These are phyloP conservation scores for Geotrichum fermentans DNA, from an alignment of 1,139 yeast genomes.

Conservation along the genomic window DNA sequence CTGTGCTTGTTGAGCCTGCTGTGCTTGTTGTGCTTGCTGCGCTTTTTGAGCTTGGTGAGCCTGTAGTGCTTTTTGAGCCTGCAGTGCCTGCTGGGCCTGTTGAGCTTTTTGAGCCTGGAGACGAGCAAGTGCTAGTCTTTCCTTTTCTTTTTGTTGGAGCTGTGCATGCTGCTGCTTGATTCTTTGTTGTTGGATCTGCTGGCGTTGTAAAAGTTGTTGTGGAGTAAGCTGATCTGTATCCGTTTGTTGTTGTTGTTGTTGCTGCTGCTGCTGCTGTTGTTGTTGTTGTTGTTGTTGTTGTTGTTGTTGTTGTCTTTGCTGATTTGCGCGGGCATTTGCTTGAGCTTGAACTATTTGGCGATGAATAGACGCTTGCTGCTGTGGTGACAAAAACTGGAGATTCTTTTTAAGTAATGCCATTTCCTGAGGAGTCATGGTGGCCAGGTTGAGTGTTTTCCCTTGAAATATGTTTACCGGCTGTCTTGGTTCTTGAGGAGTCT, in stretches of 20 bases:
- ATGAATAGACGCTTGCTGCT: conserved; percentile 16
- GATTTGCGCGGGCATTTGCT: not conserved
- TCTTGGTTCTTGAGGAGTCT: not conserved
- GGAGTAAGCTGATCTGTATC: conserved; percentile 2
- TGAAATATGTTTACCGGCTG: not conserved
- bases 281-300: conserved; percentile 1
- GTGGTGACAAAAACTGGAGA: conserved; percentile 14
- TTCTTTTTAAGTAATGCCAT: conserved; percentile 13
- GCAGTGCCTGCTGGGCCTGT: not conserved
- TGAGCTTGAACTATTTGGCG: conserved; percentile 13
- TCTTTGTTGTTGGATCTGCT: conserved; percentile 11
- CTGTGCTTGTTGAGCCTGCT: conserved; percentile 14
- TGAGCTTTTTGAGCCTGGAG: conserved; percentile 1
- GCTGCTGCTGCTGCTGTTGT: conserved; percentile 5
- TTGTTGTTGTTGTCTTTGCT: conserved; percentile 2
- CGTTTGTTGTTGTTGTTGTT: not conserved
- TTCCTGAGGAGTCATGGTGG: conserved; percentile 14
- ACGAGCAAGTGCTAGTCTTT: conserved; percentile 9
- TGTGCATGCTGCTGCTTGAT: conserved; percentile 13
- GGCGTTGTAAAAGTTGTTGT: conserved; percentile 1
- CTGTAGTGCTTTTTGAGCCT: not conserved
- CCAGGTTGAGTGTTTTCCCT: conserved; percentile 5
- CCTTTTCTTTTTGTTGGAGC: conserved; percentile 13
- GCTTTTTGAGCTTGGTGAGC: not conserved
- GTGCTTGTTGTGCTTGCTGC: conserved; percentile 13